These are phyloP conservation scores for Hymenoscyphus linearis DNA, from an alignment of 2,329 filamentous ascomycete genomes.

Conservation along the genomic window DNA sequence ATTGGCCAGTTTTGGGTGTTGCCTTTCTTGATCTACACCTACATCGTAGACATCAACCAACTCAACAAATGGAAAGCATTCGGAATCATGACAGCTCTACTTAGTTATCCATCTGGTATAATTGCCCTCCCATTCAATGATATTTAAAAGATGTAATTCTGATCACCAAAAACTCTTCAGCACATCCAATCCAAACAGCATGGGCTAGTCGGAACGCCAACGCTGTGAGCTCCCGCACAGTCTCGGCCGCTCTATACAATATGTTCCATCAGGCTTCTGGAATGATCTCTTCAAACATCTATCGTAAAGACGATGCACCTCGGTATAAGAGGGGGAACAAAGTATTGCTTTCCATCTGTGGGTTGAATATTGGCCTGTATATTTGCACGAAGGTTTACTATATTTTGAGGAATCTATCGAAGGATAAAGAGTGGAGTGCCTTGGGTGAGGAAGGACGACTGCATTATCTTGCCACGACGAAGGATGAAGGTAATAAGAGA, in stretches of 20 bases:
- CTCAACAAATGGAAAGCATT: slow-evolving; percentile 16
- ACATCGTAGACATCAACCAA: slow-evolving; percentile 12
- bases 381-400: slow-evolving; percentile 42
- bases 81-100: slow-evolving; percentile 12
- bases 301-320: slow-evolving; percentile 43
- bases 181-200: slow-evolving; percentile 43
- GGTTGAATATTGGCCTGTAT: slow-evolving; percentile 41
- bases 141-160: background rate
- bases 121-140: background rate
- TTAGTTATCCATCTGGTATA: slow-evolving; percentile 7
- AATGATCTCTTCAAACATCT: slow-evolving; percentile 33
- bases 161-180: slow-evolving; percentile 15
- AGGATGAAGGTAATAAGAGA: slow-evolving; percentile 29
- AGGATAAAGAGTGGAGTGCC: slow-evolving; percentile 37
- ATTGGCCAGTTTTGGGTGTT: slow-evolving; percentile 38
- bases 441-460: slow-evolving; percentile 40
- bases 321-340: slow-evolving; percentile 50
- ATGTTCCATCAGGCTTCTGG: slow-evolving; percentile 41
- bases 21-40: slow-evolving; percentile 33
- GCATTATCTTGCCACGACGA: slow-evolving; percentile 36
- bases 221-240: slow-evolving; percentile 54
- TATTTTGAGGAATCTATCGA: slow-evolving; percentile 36
- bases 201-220: slow-evolving; percentile 54
- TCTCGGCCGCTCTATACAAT: slow-evolving; percentile 59
- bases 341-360: slow-evolving; percentile 43